phyloP scores from a whole-genome alignment of 192 early-diverging fungal genomes.

The Entophlyctis luteolus region DNA sequence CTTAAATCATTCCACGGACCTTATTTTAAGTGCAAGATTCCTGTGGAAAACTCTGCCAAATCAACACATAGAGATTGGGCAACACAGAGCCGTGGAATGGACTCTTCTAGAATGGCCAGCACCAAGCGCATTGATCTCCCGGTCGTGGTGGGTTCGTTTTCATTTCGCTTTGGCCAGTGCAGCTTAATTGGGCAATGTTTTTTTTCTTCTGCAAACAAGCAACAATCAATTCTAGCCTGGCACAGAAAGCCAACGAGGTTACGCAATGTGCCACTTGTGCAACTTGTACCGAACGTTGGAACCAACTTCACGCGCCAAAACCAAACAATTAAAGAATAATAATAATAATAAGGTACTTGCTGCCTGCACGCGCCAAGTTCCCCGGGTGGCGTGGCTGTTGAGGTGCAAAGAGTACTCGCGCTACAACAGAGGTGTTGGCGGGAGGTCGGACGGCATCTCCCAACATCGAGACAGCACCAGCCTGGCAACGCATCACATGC shows the following conservation, averaged over 20 bases:
- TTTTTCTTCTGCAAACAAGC: no score
- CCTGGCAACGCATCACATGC: no score
- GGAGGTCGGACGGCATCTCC: no score
- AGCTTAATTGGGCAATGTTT: no score
- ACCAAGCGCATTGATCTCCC: conserved; percentile 56
- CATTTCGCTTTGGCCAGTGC: conserved; percentile 79
- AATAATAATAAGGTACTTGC: no score
- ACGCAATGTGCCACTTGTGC: no score
- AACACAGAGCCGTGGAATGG: conserved; percentile 18
- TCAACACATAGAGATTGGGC: conserved; percentile 84
- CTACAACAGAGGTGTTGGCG: no score
- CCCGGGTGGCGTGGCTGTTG: neutral
- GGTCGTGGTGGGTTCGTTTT: conserved; percentile 82
- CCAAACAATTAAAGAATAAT: no score
- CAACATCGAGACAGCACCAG: no score
- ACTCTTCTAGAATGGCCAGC: conserved; percentile 69
- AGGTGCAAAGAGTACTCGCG: conserved; percentile 53
- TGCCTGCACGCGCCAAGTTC: conserved; percentile 44
- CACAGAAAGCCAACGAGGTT: conserved; percentile 80
- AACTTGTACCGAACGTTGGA: no score
- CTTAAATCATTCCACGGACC: conserved; percentile 88
- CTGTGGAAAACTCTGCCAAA: conserved; percentile 92
- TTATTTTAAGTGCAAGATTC: conserved; percentile 75
- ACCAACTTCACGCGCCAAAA: no score
- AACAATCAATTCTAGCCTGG: no score